A percentile compares a stretch with the other conserved stretches of the same genome.
Evolutionary conservation across 768 basidiomycete genomes (phyloP).

Genomic region (Lactarius akahatsu): DNA sequence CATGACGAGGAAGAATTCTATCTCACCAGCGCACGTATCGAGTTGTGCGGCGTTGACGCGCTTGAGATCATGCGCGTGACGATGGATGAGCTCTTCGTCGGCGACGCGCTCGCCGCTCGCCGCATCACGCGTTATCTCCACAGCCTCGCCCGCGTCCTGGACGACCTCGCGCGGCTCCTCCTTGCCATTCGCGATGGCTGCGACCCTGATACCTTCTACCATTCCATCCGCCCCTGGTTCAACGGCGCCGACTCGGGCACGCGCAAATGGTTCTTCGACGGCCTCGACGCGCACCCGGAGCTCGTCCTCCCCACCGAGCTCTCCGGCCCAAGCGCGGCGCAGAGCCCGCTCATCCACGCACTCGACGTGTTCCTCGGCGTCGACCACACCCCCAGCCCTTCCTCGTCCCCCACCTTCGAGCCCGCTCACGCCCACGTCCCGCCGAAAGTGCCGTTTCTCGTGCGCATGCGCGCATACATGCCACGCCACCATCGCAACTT

Average conservation of each 20-base stretch:
- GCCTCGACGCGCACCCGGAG: conserved; percentile 39
- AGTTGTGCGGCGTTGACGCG: conserved; percentile 79
- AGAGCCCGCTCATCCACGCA: conserved; percentile 58
- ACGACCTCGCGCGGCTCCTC: conserved; percentile 60
- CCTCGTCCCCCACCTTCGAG: conserved; percentile 16
- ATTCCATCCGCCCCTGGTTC: conserved; percentile 63
- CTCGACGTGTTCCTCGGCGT: conserved; percentile 55
- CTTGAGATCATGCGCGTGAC: conserved; percentile 82
- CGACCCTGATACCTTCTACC: conserved; percentile 63
- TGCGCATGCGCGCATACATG: conserved; percentile 61
- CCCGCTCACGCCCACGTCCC: not conserved
- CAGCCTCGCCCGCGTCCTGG: conserved; percentile 62
- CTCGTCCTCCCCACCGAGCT: conserved; percentile 41
- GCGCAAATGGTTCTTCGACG: conserved; percentile 47
- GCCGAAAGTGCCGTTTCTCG: conserved; percentile 41
- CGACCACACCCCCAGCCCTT: conserved; percentile 41
- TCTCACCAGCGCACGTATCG: conserved; percentile 80
- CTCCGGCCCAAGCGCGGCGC: conserved; percentile 60
- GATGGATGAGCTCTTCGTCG: conserved; percentile 87
- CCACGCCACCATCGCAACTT: conserved; percentile 59
- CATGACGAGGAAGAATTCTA: conserved; percentile 86
- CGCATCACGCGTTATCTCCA: conserved; percentile 61
- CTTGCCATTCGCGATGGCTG: conserved; percentile 66
- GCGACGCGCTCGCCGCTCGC: conserved; percentile 47
- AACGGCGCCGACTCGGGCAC: conserved; percentile 48